Evolutionary conservation across 495 filamentous ascomycete species (phyloP).

Genomic region (Platismatia glauca): DNA sequence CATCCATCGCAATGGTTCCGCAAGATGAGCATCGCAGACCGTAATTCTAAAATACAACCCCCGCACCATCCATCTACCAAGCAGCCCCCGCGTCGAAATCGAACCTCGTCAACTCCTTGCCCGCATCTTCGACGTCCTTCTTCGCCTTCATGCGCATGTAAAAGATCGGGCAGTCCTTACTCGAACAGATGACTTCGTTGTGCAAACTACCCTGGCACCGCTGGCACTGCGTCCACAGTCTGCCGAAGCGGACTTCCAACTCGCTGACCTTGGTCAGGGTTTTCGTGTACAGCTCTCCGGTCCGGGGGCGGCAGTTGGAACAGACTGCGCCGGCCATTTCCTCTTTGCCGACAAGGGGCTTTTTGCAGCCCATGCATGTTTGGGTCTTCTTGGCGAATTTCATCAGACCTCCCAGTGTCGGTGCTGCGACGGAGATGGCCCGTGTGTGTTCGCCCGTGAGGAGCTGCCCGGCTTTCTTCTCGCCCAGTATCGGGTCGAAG

Average conservation of each 20-base stretch:
- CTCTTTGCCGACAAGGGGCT: slow-evolving; percentile 69
- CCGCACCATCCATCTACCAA: slow-evolving; percentile 15
- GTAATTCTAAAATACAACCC: too few species aligned
- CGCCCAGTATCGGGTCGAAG: slow-evolving; percentile 93
- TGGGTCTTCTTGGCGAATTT: slow-evolving; percentile 95
- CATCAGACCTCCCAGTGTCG: slow-evolving; percentile 87
- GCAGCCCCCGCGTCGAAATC: slow-evolving; percentile 61
- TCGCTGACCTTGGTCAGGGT: slow-evolving; percentile 78
- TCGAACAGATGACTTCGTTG: slow-evolving; percentile 94
- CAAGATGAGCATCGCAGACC: not conserved
- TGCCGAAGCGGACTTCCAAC: slow-evolving; percentile 82
- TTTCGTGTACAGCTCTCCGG: slow-evolving; percentile 91
- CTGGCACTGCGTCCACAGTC: slow-evolving; percentile 98
- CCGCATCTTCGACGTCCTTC: slow-evolving; percentile 94
- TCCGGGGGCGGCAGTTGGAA: slow-evolving; percentile 67
- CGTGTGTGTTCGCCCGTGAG: slow-evolving; percentile 88
- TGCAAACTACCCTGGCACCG: slow-evolving; percentile 96
- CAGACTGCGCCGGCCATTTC: slow-evolving; percentile 85
- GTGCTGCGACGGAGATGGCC: slow-evolving; percentile 79
- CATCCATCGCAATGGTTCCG: not conserved
- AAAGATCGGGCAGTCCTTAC: slow-evolving; percentile 95
- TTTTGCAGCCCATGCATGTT: slow-evolving; percentile 99
- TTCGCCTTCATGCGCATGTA: slow-evolving; percentile 99
- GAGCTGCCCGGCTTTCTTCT: slow-evolving; percentile 75
- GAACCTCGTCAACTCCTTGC: slow-evolving; percentile 84